Evolutionary conservation across 768 basidiomycete genomes (phyloP), one percentile per base, ranked within the genome.

Genomic region (Russula olivacea): DNA sequence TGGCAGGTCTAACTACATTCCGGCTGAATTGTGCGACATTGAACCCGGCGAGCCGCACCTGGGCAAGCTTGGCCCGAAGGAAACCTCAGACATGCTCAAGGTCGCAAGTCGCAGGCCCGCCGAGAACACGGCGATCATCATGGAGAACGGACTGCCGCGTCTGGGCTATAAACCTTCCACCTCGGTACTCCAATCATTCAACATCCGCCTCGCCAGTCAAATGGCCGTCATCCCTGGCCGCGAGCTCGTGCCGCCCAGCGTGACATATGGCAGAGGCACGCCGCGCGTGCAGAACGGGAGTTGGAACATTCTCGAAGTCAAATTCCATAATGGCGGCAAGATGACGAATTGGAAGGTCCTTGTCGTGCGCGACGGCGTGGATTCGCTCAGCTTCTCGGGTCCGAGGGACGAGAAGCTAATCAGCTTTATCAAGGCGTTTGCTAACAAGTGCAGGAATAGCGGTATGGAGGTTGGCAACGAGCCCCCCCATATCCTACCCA

Each of bases 261-360:
- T 92, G 55, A 75, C 75, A 2, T 93, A 93, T 41, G 72, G 67
- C 4, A 84, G 82, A 2, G 70, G 60, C 7, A 70, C 76, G 72
- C 58, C 72, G 3, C 78, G 73, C 15, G 79, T 83, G 7, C 74
- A 69, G 40, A 81, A 86, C 36, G 91, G 85, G 0, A 80, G 82
- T 43, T 93, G 91, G 91, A 92, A 92, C 65, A 85, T 91, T 57
- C 71, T 86, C 38, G 78, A 86, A 25, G 85, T 88, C 58, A 83
- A 84, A 69, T 91, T 93, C 69, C 83, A 85, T 38, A 70, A 68
- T 0, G 83, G 83, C 0, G 86, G 78, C 0, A 68, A 59, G 1
- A 77, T 89, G 19, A 43, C 71, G 10, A 78, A 76, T 38, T 91
- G 88, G 87, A 85, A 83, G 74, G 82, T 91, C 10, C 69, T 93